These are phyloP conservation scores for Backusella liffmaniae DNA, from an alignment of 192 early-diverging fungal genomes.

Conservation along the genomic window DNA sequence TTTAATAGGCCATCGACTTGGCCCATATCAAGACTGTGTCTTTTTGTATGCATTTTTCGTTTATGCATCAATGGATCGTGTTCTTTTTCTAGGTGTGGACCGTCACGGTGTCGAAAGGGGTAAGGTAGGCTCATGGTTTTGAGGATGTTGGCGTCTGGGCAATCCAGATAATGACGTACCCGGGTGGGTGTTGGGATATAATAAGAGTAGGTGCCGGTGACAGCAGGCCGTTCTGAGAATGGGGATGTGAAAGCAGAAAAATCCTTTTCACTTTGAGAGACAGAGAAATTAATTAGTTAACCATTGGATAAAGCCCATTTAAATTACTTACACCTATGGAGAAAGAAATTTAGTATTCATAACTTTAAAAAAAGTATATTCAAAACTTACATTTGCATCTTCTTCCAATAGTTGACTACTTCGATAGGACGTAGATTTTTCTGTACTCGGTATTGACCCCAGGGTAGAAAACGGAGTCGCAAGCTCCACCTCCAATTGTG, in stretches of 20 bases:
- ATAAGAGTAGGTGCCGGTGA: background rate
- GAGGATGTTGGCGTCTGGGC: background rate
- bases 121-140: background rate
- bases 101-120: background rate
- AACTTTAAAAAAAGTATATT: background rate
- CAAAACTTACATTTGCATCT: background rate
- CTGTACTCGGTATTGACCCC: background rate
- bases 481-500: background rate
- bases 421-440: background rate
- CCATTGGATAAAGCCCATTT: background rate
- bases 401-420: background rate
- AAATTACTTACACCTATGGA: too few relatives aligned
- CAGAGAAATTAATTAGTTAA: background rate
- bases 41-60: background rate
- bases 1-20: background rate
- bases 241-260: background rate
- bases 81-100: background rate
- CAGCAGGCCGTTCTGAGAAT: background rate
- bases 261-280: background rate
- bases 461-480: background rate
- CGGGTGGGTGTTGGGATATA: background rate
- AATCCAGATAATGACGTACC: background rate
- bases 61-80: background rate
- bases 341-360: background rate
- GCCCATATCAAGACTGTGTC: background rate